These are phyloP conservation scores for Chamaecrista fasciculata DNA, from an alignment of 306 rosid species.

Conservation along the genomic window DNA sequence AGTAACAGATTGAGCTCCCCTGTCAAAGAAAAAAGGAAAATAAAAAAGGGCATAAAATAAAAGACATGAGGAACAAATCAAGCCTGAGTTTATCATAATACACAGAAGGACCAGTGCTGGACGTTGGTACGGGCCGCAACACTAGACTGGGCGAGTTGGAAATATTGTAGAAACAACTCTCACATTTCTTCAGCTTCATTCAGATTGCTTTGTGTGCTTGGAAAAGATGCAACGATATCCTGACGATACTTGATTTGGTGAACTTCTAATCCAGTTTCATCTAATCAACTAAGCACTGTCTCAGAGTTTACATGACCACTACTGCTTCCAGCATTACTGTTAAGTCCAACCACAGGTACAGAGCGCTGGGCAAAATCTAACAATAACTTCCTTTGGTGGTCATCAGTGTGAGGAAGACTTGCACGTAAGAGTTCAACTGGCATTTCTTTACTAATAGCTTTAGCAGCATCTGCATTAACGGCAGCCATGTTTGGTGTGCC, in stretches of 20 bases:
- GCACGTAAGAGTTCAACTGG: constrained; percentile 61
- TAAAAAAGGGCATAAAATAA: background rate
- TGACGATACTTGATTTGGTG: constrained; percentile 4
- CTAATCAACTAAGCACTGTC: constrained; percentile 60
- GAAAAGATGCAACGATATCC: constrained; percentile 28
- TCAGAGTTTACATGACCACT: constrained; percentile 71
- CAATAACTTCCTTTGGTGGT: constrained; percentile 41
- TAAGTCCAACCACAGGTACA: constrained; percentile 49
- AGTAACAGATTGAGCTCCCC: constrained; percentile 63
- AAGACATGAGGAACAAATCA: constrained; percentile 42
- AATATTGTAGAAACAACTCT: constrained; percentile 27
- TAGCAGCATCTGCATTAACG: constrained; percentile 46
- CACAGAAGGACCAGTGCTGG: constrained; percentile 46
- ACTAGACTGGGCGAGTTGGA: constrained; percentile 28
- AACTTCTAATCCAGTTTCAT: background rate
- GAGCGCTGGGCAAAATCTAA: constrained; percentile 53
- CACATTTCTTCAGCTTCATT: constrained; percentile 23
- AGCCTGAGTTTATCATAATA: constrained; percentile 28
- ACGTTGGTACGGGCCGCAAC: constrained; percentile 27
- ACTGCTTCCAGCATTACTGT: constrained; percentile 41
- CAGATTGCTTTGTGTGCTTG: constrained; percentile 23
- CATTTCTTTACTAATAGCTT: constrained; percentile 46
- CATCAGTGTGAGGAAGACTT: constrained; percentile 58
- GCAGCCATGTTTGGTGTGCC: constrained; percentile 35
- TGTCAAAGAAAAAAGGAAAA: constrained; percentile 27